These are phyloP conservation scores for Leccinum broughii DNA, from an alignment of 768 basidiomycete genomes.

Conservation along the genomic window DNA sequence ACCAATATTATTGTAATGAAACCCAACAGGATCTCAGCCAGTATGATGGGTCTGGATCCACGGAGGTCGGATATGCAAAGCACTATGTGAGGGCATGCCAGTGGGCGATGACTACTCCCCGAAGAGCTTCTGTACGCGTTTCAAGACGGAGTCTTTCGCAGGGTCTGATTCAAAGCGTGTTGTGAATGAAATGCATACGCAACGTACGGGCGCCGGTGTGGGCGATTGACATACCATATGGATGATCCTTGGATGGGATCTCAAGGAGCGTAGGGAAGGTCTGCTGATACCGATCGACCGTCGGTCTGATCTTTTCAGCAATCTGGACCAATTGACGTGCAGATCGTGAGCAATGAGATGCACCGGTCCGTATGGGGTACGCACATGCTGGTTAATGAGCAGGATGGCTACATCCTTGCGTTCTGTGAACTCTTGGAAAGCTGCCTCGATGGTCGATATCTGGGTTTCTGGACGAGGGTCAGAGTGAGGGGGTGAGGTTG, in stretches of 20 bases:
- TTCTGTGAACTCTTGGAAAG: conserved; percentile 94
- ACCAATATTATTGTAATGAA: conserved; percentile 24
- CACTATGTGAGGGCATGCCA: conserved; percentile 4
- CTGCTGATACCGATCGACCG: conserved; percentile 93
- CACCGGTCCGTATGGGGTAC: conserved; percentile 28
- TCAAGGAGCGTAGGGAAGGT: conserved; percentile 96
- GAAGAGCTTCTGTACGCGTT: conserved; percentile 94
- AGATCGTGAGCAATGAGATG: conserved; percentile 10
- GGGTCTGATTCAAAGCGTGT: conserved; percentile 55
- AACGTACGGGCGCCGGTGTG: background rate
- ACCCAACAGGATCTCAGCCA: conserved; percentile 25
- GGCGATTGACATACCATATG: conserved; percentile 71
- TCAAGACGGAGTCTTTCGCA: conserved; percentile 91
- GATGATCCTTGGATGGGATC: conserved; percentile 98
- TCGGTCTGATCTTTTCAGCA: conserved; percentile 94
- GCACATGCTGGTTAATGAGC: conserved; percentile 96
- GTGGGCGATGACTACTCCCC: conserved; percentile 63
- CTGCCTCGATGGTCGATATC: conserved; percentile 83
- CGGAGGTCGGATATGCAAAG: conserved; percentile 9
- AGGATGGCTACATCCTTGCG: conserved; percentile 95
- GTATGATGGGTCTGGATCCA: conserved; percentile 9
- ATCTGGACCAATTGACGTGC: conserved; percentile 51
- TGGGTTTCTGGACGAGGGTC: conserved; percentile 70
- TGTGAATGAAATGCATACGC: conserved; percentile 15
- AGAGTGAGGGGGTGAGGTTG: conserved; percentile 6